A percentile compares a stretch with the other conserved stretches of the same genome.
Evolutionary conservation across 352 stramenopile species (phyloP).

Genomic region (Phytophthora sp.): DNA sequence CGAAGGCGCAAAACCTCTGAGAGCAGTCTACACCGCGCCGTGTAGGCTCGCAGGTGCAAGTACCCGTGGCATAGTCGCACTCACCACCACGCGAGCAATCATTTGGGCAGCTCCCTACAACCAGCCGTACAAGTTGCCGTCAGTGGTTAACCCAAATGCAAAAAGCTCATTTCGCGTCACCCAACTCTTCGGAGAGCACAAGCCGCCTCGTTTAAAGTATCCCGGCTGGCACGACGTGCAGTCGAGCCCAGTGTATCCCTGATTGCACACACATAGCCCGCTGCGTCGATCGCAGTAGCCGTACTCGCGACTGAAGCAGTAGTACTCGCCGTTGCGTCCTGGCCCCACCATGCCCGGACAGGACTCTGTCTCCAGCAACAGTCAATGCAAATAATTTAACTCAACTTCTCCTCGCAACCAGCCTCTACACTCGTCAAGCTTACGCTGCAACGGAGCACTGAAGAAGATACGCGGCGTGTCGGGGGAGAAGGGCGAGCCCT

Average conservation of each 20-base stretch:
- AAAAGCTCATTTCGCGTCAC: not conserved
- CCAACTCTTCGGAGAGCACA: slow-evolving; percentile 91
- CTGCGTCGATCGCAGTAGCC: slow-evolving; percentile 95
- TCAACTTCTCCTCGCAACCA: slow-evolving; percentile 26
- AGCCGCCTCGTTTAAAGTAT: slow-evolving; percentile 81
- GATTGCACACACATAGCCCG: slow-evolving; percentile 94
- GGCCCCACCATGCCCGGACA: slow-evolving; percentile 90
- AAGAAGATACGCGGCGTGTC: slow-evolving; percentile 72
- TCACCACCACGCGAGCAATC: slow-evolving; percentile 88
- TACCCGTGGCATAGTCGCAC: slow-evolving; percentile 91
- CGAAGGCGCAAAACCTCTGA: slow-evolving; percentile 70
- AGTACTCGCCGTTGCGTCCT: slow-evolving; percentile 90
- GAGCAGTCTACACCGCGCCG: slow-evolving; percentile 86
- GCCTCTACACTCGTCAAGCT: slow-evolving; percentile 25
- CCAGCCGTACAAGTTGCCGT: not conserved
- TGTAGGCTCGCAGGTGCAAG: slow-evolving; percentile 78
- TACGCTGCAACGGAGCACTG: slow-evolving; percentile 45
- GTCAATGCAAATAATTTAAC: not conserved
- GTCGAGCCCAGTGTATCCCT: slow-evolving; percentile 92
- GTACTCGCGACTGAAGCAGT: slow-evolving; percentile 90
- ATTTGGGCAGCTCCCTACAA: slow-evolving; percentile 80
- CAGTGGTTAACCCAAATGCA: not conserved
- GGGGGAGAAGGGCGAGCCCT: slow-evolving; percentile 79
- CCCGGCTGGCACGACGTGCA: slow-evolving; percentile 89
- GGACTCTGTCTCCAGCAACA: slow-evolving; percentile 44